phyloP scores from a whole-genome alignment of 129 eudicot genomes.

The Rutidosis leptorrhynchoides region DNA sequence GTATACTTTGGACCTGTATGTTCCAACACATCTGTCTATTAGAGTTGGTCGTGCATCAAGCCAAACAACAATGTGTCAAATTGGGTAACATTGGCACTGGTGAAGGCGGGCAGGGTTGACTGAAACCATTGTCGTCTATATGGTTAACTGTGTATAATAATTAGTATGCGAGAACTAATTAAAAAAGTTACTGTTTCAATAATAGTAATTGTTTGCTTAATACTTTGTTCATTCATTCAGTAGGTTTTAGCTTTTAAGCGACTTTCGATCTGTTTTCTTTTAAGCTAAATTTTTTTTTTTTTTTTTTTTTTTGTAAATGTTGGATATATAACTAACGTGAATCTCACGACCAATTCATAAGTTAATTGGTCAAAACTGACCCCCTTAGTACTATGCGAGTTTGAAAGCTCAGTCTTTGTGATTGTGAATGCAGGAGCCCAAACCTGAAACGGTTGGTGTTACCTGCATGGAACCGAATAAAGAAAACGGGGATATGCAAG shows the following conservation, averaged over 20 bases:
- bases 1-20: too few relatives aligned
- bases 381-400: neutral
- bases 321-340: neutral
- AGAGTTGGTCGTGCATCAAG: too few relatives aligned
- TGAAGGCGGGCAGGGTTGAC: neutral
- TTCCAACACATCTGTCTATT: too few relatives aligned
- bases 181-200: neutral
- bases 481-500: conserved; percentile 53
- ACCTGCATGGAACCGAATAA: conserved; percentile 77
- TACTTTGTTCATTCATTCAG: neutral
- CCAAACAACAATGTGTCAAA: neutral
- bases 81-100: neutral
- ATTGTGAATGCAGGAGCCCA: conserved; percentile 51
- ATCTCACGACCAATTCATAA: neutral
- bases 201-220: neutral
- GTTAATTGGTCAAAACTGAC: neutral
- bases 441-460: conserved; percentile 58
- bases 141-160: neutral
- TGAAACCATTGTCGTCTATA: neutral
- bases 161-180: neutral
- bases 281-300: neutral
- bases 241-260: neutral
- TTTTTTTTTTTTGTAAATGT: neutral
- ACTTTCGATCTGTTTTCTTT: neutral
- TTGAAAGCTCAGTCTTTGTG: neutral